Conservation (phyloP, 169 alveolate genomes). For the Eimeria sp. region DNA sequence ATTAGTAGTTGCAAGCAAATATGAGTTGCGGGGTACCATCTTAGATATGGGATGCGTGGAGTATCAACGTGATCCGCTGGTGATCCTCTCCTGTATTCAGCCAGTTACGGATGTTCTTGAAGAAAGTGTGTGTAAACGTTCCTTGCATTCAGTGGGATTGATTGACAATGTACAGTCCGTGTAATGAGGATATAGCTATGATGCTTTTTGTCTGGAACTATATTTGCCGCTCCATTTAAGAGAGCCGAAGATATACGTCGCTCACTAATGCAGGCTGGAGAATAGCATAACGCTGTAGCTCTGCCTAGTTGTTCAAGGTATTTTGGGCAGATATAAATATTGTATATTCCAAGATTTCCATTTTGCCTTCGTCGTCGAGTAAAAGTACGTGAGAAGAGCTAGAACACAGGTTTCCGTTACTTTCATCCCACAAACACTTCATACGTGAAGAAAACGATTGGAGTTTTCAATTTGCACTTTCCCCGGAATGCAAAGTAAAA, state of each 20-base stretch:
- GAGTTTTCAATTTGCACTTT: neutral
- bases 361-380: neutral
- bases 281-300: neutral
- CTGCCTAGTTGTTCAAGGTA: neutral
- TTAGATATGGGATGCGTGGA: neutral
- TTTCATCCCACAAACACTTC: neutral
- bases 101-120: neutral
- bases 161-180: neutral
- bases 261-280: too few species aligned
- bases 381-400: neutral
- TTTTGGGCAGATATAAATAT: neutral
- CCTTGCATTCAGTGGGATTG: neutral
- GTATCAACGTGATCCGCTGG: neutral
- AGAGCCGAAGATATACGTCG: neutral
- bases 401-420: neutral
- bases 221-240: neutral
- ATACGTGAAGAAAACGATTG: neutral
- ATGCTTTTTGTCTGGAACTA: neutral
- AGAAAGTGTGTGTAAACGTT: neutral
- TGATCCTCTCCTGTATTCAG: neutral
- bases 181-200: neutral
- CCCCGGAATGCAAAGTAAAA: neutral
- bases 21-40: neutral
- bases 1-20: neutral
- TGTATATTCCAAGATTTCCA: neutral